phyloP scores from a whole-genome alignment of 495 filamentous ascomycete genomes.

The Chaetomium fimeti region DNA sequence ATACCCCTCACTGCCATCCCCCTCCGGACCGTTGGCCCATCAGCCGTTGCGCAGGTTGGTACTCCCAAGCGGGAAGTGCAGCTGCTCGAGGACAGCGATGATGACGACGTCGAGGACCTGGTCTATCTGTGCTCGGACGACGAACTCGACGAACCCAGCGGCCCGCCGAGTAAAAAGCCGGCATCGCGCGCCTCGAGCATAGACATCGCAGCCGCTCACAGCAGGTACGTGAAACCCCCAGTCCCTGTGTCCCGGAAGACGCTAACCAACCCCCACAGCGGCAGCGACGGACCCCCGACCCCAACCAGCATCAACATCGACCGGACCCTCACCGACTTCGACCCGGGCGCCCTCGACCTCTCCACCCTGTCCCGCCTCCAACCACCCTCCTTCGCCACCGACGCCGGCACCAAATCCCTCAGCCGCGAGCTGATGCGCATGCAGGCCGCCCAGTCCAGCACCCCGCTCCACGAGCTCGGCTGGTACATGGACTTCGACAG shows the following conservation, averaged over 20 bases:
- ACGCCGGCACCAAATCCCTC: constrained; percentile 59
- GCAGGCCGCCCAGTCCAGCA: constrained; percentile 58
- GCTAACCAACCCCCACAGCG: not conserved
- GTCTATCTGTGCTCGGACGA: constrained; percentile 45
- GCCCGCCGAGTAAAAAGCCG: constrained; percentile 9
- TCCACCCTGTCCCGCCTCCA: constrained; percentile 56
- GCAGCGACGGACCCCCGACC: not conserved
- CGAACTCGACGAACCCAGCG: constrained; percentile 27
- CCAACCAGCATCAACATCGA: constrained; percentile 15
- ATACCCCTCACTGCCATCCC: constrained; percentile 38
- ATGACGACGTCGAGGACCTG: constrained; percentile 55
- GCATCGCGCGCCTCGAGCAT: constrained; percentile 18
- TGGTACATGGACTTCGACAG: constrained; percentile 72
- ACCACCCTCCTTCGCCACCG: constrained; percentile 68
- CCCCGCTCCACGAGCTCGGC: constrained; percentile 68
- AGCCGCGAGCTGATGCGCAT: constrained; percentile 60
- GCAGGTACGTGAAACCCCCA: not conserved
- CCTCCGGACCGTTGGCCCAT: constrained; percentile 13
- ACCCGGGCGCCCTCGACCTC: constrained; percentile 60
- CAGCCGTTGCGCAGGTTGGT: not conserved
- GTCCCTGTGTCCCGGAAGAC: not conserved
- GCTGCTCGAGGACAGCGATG: constrained; percentile 40
- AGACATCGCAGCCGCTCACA: not conserved
- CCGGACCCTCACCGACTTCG: constrained; percentile 57
- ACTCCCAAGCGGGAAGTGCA: constrained; percentile 15